These are phyloP conservation scores for Aureobasidium subglaciale DNA, from an alignment of 2,329 filamentous ascomycete genomes.

Conservation along the genomic window DNA sequence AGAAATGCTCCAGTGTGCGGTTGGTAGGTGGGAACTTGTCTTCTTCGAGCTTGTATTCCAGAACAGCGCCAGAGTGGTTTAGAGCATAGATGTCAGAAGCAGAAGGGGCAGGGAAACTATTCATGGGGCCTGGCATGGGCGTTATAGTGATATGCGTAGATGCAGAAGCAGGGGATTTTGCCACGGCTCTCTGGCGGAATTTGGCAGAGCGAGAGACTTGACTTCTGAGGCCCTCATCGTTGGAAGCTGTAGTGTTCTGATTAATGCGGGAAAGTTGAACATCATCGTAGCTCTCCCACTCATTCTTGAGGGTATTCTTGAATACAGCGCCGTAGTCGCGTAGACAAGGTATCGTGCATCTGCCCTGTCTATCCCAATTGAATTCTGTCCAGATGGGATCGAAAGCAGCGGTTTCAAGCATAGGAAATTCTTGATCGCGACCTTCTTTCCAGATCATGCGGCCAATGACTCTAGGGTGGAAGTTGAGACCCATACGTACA, in stretches of 20 bases:
- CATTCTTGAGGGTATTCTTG: conserved; percentile 42
- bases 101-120: conserved; percentile 36
- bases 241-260: conserved; percentile 22
- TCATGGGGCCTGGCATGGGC: conserved; percentile 19
- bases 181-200: neutral
- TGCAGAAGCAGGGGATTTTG: neutral
- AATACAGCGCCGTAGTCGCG: conserved; percentile 48
- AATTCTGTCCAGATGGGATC: conserved; percentile 54
- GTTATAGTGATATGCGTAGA: conserved; percentile 11
- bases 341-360: conserved; percentile 49
- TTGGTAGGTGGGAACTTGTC: conserved; percentile 51
- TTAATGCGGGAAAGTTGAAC: conserved; percentile 28
- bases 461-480: conserved; percentile 49
- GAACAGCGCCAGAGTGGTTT: conserved; percentile 34
- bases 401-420: conserved; percentile 52
- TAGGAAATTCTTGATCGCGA: conserved; percentile 46
- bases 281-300: conserved; percentile 48
- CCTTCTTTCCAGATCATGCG: conserved; percentile 52
- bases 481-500: conserved; percentile 52
- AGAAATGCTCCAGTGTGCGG: conserved; percentile 49
- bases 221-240: neutral
- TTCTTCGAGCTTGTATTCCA: conserved; percentile 41
- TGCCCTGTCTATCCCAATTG: conserved; percentile 46
- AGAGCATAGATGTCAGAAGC: conserved; percentile 34
- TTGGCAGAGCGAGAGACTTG: conserved; percentile 8